Evolutionary conservation across 352 stramenopile genomes (phyloP), one percentile per base, ranked within the genome.

Genomic region (Globisporangium middletonii): DNA sequence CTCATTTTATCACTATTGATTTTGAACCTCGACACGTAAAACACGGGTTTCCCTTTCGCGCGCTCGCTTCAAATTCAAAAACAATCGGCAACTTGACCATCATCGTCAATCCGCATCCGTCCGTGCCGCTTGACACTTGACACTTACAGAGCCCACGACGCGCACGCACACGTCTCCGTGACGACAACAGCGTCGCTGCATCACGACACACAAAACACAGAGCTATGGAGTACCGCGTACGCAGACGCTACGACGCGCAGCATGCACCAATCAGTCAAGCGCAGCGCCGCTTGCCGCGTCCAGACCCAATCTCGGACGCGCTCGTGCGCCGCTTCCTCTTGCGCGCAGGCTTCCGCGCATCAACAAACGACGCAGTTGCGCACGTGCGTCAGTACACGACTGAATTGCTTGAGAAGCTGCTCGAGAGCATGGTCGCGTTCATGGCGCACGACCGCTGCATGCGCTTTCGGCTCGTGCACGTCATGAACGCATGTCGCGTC

Each of bases 271-370:
- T 23, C 45, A 35, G 19, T 4, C 23, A 9, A 38, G 33, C 18
- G 41, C 15, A 46, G 41, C 41, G 4, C 41, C 33, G 33, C 9
- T 9, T 38, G 33, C 5, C 33, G 12, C 1, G 4, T 38, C 33
- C 33, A 38, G 33, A 38, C n/a, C 42, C 28, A 28, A 56, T 92
- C 37, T 63, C 76, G 0, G 72, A 88, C 41, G 71, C 68, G 1
- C 18, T 73, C 16, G 51, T 94, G 38, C 84, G 77, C 7, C 77
- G 82, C 13, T 94, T 94, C 69, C 66, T 86, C 13, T 50, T 88
- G 38, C 80, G 82, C 48, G 84, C 82, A 0, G 84, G 84, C 26
- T 87, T 92, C 60, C 69, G 71, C 50, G 67, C 56, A 13, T 79
- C 72, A 47, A 86, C 80, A 7, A 30, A 61, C n/a, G 62, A 62